Evolutionary conservation across 176 grass and related monocot species (phyloP).

Genomic region (Zea luxurians): DNA sequence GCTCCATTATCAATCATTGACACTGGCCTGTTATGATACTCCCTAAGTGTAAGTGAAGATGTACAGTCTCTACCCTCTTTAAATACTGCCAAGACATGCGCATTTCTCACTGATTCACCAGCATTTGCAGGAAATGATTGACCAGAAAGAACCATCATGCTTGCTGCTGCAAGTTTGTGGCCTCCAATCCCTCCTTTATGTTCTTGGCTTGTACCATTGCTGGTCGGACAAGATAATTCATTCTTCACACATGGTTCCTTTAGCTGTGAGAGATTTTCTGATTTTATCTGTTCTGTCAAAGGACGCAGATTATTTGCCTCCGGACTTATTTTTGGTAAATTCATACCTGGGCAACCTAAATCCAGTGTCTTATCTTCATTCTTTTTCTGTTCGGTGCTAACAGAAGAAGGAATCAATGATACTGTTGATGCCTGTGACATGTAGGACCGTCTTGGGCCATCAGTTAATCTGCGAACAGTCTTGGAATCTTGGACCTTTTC

Average conservation of each 20-base stretch:
- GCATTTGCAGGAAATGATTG: constrained; percentile 31
- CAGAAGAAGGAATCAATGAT: constrained; percentile 41
- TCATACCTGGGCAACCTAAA: constrained; percentile 10
- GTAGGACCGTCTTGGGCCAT: constrained; percentile 45
- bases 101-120: constrained; percentile 24
- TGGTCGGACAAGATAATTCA: constrained; percentile 28
- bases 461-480: constrained; percentile 44
- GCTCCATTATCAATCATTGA: constrained; percentile 32
- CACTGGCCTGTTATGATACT: constrained; percentile 34
- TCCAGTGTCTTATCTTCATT: constrained; percentile 38
- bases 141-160: constrained; percentile 14
- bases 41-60: constrained; percentile 35
- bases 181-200: constrained; percentile 41
- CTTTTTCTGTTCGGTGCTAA: constrained; percentile 35
- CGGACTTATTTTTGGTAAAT: not conserved
- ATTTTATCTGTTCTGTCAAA: constrained; percentile 43
- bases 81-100: constrained; percentile 30
- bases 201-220: not conserved
- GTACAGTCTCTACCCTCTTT: constrained; percentile 34
- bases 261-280: constrained; percentile 30
- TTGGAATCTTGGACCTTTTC: constrained; percentile 65
- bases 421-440: constrained; percentile 48
- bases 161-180: constrained; percentile 24
- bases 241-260: constrained; percentile 18
- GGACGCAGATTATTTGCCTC: not conserved